Evolutionary conservation across 2,329 filamentous ascomycete species (phyloP).

Genomic region (Metarhizium sp.): DNA sequence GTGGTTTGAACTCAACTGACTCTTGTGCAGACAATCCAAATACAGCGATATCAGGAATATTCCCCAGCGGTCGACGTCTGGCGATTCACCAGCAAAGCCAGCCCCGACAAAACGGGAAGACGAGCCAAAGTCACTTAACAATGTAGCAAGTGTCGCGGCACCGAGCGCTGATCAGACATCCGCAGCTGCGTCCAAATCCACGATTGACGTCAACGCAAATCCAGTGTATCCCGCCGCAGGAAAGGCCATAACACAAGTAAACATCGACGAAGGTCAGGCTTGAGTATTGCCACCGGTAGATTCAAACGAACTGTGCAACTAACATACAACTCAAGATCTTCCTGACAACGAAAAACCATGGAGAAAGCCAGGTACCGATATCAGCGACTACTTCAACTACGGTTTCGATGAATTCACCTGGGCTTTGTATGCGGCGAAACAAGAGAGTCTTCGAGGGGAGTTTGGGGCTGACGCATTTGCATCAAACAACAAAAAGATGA

Average conservation of each 20-base stretch:
- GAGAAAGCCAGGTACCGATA: conserved; percentile 87
- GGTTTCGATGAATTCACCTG: conserved; percentile 98
- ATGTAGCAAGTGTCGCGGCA: conserved; percentile 20
- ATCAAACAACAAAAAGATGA: conserved; percentile 67
- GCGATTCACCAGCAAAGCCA: conserved; percentile 37
- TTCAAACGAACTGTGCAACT: not conserved
- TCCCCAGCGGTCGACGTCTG: conserved; percentile 47
- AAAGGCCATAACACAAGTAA: conserved; percentile 69
- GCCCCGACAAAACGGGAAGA: conserved; percentile 38
- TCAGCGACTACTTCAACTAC: conserved; percentile 98
- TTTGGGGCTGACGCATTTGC: conserved; percentile 59
- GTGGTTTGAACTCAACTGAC: not conserved
- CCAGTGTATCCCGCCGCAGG: conserved; percentile 72
- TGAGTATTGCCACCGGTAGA: not conserved
- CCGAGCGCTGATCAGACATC: conserved; percentile 46
- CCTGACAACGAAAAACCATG: conserved; percentile 84
- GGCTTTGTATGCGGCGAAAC: conserved; percentile 87
- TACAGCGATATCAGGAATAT: conserved; percentile 60
- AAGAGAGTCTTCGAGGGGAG: conserved; percentile 68
- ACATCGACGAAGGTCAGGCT: conserved; percentile 55
- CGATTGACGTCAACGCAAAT: conserved; percentile 73
- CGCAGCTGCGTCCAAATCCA: conserved; percentile 66
- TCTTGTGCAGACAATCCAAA: conserved; percentile 39
- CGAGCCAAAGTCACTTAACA: conserved; percentile 19
- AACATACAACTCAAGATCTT: conserved; percentile 37